Evolutionary conservation across 176 grass and related monocot species (phyloP).

Genomic region (Ananas comosus): DNA sequence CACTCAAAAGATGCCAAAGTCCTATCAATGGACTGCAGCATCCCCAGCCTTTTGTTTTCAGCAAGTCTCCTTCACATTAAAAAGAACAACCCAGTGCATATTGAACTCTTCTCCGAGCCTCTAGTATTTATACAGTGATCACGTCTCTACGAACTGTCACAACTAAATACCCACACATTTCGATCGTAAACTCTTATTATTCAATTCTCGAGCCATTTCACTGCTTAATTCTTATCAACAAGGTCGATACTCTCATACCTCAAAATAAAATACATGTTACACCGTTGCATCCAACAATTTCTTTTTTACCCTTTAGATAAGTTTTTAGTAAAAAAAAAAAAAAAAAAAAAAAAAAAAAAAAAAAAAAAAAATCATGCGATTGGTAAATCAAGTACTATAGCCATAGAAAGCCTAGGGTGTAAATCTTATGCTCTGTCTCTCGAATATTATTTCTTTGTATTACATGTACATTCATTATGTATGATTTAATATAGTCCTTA

Average conservation of each 20-base stretch:
- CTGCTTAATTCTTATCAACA: background rate
- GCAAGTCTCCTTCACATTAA: constrained; percentile 14
- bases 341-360: no score
- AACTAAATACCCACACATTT: background rate
- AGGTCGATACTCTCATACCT: constrained; percentile 2
- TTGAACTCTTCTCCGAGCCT: background rate
- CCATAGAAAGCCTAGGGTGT: no score
- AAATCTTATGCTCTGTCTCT: no score
- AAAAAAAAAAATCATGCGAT: no score
- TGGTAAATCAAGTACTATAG: no score
- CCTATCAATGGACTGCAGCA: background rate
- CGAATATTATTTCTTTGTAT: no score
- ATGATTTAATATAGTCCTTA: no score
- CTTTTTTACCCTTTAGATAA: background rate
- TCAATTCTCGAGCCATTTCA: no score
- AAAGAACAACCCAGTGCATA: constrained; percentile 1
- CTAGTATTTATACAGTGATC: constrained; percentile 8
- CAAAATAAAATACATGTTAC: background rate
- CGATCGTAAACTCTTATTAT: background rate
- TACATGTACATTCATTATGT: no score
- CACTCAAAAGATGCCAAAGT: background rate
- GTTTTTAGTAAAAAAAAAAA: no score
- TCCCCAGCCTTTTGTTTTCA: background rate
- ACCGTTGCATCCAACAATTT: background rate
- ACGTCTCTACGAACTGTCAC: background rate